Conservation (phyloP, 225 moss, liverwort and hornwort genomes). For the Antitrichia curtipendula region DNA sequence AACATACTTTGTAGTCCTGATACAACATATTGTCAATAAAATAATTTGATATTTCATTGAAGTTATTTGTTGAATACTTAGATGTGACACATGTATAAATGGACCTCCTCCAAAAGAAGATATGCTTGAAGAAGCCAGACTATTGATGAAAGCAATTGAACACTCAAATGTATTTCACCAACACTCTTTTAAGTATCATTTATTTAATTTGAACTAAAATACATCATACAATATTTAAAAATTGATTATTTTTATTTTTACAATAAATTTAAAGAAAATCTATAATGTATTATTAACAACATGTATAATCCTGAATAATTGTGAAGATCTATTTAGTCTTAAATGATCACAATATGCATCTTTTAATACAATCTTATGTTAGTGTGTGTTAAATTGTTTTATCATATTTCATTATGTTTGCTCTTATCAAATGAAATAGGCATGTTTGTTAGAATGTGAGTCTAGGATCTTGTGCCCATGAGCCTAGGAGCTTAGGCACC, state of each 20-base stretch:
- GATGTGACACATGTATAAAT: conserved; percentile 28
- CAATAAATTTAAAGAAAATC: not conserved
- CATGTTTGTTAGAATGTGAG: no score
- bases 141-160: not conserved
- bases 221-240: not conserved
- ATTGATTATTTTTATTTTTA: not conserved
- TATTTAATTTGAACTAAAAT: not conserved
- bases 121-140: conserved; percentile 20
- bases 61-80: not conserved
- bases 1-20: no score
- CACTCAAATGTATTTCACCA: not conserved
- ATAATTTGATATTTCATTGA: not conserved
- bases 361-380: no score
- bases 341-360: not conserved
- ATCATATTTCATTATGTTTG: no score
- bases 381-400: not conserved
- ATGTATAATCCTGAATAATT: not conserved
- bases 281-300: not conserved
- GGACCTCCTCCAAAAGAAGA: conserved; percentile 23
- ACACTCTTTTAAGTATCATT: not conserved
- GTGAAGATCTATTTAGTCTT: not conserved
- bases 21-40: rapidly evolving
- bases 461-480: no score
- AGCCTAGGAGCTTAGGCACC: no score
- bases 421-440: not conserved